Evolutionary conservation across 208 protist species (phyloP), one percentile per base, ranked within the genome.

Genomic region (Willaertia magna): DNA sequence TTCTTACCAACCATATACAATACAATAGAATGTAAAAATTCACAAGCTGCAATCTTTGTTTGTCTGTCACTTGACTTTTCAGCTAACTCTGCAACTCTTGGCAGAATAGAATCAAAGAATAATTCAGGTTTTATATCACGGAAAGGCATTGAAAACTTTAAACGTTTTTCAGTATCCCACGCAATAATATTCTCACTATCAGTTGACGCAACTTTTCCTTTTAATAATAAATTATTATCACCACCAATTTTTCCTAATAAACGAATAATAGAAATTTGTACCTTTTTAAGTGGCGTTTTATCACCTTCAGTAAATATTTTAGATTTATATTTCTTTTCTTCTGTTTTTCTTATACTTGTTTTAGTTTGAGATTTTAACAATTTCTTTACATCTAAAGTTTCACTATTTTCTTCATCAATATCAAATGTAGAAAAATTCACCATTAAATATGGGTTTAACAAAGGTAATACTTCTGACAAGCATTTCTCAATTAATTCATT

Each of bases 1-100:
- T 89, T 88, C 22, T 74, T 89, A 34, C 92, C 94, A 34, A 97
- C 81, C 83, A 91, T 91, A 83, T 87, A 95, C 12, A 94, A 47
- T 1, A 94, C 86, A 4, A 93, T 86, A n/a, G 91, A 91, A 87
- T 96, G 93, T 26, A 97, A 89, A 7, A 97, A 90, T 87, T 98
- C 94, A 84, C 91, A 92, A 14, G 95, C 93, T 0, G 94, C 92
- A 3, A 94, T 88, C 42, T 95, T 94, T 16, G 93, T 91, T 47
- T 90, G 87, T 34, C 87, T 89, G 79, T 91, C 87, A n/a, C 86
- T 89, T 1, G 92, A 86, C 22, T 89, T 85, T 78, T 91, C 88
- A 61, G 93, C 92, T 4, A 98, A 87, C 34, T 91, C 78, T 0
- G 92, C 87, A 12, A 95, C 83, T 16, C 89, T 85, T 40, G 92